Base-by-base conservation (phyloP, 2,329 filamentous ascomycete genomes). In the Penicillium frequentans region DNA sequence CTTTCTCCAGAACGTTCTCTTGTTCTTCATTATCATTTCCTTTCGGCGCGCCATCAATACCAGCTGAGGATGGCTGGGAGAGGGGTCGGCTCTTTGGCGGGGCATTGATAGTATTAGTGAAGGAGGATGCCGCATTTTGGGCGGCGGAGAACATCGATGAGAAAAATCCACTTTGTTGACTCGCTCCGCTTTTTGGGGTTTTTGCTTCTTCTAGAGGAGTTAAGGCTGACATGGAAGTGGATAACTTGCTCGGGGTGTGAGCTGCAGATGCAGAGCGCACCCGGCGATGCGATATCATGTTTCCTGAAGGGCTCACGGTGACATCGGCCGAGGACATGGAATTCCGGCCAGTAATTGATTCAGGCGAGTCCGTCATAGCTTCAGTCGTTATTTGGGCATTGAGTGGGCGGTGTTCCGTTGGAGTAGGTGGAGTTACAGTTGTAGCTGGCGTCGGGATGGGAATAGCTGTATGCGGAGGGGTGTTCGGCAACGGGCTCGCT, bases 111-210 rank as follows among this genome's bases (percentile, higher is more conserved):
- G 75, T 79, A 70, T 86, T 93, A 49, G 86, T 85, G 47, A 97
- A 88, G 48, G 87, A 91, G 61, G 84, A 91, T 14, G 93, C 92
- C 44, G 93, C 93, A 82, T 89, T 97, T 74, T 98, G 93, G 19
- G 95, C 95, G 46, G 89, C 93, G 42, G 91, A 93, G 62, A 99
- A 86, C 70, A 99, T 90, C 26, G 90, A 93, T 5, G 91, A 96
- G 76, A 99, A 98, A 78, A 99, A 98, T 1, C 92, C 88, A 31
- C 74, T 75, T 54, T 77, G 76, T 49, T 76, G 74, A 31, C 75
- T 77, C n/a, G 84, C 82, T 33, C 85, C 68, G 65, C 83, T 81
- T 59, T 85, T 86, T 63, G 80, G 51, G 60, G 76, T 60, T 59
- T 74, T 75, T 3, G 74, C 69, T 66, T 87, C 87, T 72, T 97